Percentiles rank a stretch among this genome's conserved stretches.
phyloP scores from a whole-genome alignment of 805 yeast genomes.

The Lipomyces yamanashiensis region DNA sequence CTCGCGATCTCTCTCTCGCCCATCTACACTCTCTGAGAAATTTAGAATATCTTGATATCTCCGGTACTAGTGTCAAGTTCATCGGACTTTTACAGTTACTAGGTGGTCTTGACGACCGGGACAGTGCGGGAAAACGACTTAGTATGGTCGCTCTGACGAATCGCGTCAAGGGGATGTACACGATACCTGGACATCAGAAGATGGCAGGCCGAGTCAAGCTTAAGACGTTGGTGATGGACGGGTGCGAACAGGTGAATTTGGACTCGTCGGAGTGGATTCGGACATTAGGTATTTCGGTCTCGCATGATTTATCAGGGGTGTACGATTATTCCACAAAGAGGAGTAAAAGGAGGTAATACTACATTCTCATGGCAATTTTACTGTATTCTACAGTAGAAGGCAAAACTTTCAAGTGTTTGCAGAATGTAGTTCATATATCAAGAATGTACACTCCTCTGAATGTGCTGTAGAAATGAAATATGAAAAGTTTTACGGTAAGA shows the following conservation, averaged over 20 bases:
- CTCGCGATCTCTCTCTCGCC: not conserved
- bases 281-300: slow-evolving; percentile 15
- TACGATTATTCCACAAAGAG: slow-evolving; percentile 8
- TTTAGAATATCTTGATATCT: slow-evolving; percentile 19
- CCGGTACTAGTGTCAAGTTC: slow-evolving; percentile 2
- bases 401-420: too few relatives aligned
- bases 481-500: too few relatives aligned
- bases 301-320: slow-evolving; percentile 15
- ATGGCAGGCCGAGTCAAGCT: not conserved
- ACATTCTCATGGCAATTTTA: too few relatives aligned
- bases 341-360: not conserved
- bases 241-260: slow-evolving; percentile 10
- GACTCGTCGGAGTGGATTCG: slow-evolving; percentile 17
- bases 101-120: slow-evolving; percentile 1
- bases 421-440: too few relatives aligned
- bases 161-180: slow-evolving; percentile 6
- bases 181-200: not conserved
- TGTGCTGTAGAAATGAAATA: too few relatives aligned
- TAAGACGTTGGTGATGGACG: slow-evolving; percentile 7
- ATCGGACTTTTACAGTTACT: slow-evolving; percentile 4
- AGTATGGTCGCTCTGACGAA: not conserved
- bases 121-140: slow-evolving; percentile 7
- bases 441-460: too few relatives aligned
- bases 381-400: too few relatives aligned
- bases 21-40: not conserved